Evolutionary conservation across 495 filamentous ascomycete species (phyloP), one percentile per base, ranked within the genome.

Genomic region (Annulohypoxylon maeteangense): DNA sequence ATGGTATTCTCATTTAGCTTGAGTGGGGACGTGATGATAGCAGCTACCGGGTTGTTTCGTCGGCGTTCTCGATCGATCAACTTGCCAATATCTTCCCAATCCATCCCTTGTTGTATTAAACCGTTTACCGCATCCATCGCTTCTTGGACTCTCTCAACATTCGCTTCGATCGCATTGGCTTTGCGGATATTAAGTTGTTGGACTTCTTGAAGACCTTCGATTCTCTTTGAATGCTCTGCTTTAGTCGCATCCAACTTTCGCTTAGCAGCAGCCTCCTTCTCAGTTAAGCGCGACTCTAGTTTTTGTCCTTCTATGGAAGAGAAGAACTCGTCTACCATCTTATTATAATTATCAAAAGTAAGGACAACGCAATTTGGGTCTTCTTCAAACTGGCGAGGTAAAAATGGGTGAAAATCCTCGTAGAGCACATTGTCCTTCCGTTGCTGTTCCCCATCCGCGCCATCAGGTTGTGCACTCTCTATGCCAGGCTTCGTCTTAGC

Each of bases 301-400:
- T 92, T 97, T 77, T 98, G 95, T 0, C 93, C 92, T 78, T 99
- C 95, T 18, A 98, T 87, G 0, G 94, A 97, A 0, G 95, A 99
- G 78, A 94, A 99, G 78, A 97, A 99, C 68, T 97, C 92, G 72
- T 99, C 95, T 0, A 97, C 93, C 0, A 94, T 95, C 61, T 90
- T 92, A 77, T 97, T 97, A 84, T 93, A 97, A 58, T 90, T 90
- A 2, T 92, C 87, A 71, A 92, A 93, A 59, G 91, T 85, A 7
- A 98, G 74, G 14, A 96, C 88, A 4, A 86, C 86, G 23, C 87
- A 82, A 0, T 81, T 79, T 3, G 89, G 81, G 62, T 90, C 89
- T 8, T 88, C 82, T 66, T 89, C 90, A 71, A 97, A 93, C 73
- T 99, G 95, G 29, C 86, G 84, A 0, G 95, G 95, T 47, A 90